Evolutionary conservation across 1,284 basidiomycete species (phyloP), one percentile per base, ranked within the genome.

Genomic region (Apiotrichum domesticum): DNA sequence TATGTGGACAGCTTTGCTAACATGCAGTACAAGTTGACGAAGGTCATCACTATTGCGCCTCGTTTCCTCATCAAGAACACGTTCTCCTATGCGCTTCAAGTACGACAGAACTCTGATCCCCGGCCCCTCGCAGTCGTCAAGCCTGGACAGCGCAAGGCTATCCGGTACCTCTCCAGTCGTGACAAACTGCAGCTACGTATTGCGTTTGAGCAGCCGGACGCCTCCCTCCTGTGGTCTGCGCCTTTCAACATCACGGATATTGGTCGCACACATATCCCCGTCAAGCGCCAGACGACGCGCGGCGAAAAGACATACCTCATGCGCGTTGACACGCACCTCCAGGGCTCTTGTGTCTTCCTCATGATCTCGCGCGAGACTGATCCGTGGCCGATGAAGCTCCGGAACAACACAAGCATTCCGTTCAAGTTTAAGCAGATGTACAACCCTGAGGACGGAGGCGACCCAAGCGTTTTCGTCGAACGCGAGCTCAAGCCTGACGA

Each of bases 161-260:
- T 98, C 49, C 84, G 87, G 59, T 81, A 84, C 67, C 78, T 95
- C 66, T 67, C 66, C 41, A 83, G 86, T 10, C 74, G 81, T 1
- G 83, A 84, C 3, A 63, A 66, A 63, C 85, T 86, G 64, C 80
- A 92, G 37, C 78, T 96, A 51, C 90, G 89, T 2, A 77, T 98
- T 43, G 88, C 94, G 0, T 87, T 88, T 65, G 85, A 93, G 14
- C 90, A 90, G 8, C 78, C 92, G 47, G 88, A 91, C 70, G 82
- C 87, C 14, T 43, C 44, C n/a, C 40, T 57, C 11, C 21, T 15
- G 8, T 94, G 91, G 92, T 94, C 92, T 3, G 80, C 94, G 1
- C 90, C 94, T 0, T 87, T 98, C 79, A 93, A 90, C 72, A 84
- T 98, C 52, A 85, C 91, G 66, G 90, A 97, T 67, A 89, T 99